Evolutionary conservation across 495 filamentous ascomycete species (phyloP), one percentile per base, ranked within the genome.

Genomic region (Hyphodiscus hymeniophilus): DNA sequence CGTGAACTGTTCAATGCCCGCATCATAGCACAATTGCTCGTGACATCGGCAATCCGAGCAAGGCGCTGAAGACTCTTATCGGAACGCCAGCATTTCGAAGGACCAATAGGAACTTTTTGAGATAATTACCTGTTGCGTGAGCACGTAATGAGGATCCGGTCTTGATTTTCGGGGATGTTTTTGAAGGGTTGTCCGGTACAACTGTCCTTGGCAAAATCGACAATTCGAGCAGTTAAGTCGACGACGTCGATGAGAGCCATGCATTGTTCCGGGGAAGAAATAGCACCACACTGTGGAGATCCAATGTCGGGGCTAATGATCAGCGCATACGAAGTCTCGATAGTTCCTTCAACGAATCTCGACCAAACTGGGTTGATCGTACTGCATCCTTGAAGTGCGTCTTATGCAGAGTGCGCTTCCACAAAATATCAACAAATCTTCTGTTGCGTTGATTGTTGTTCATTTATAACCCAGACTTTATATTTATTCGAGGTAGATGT

Each of bases 101-200:
- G 50, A 3, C 73, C 73, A 0, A 74, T 76, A 1, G 74, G 74
- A 0, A 76, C 72, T 17, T 60, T 45, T 30, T 74, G 60, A 2
- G 61, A 63, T 48, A 80, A 81, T 52, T 81, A 71, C 76, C 77
- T 80, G 50, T 81, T 81, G 38, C 66, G 74, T 47, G 77, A 75
- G 77, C 77, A 81, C 4, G 66, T 71, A 31, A 81, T 66, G 24
- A 62, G 70, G 45, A 72, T 55, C 23, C 67, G 66, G 16, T 63
- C 64, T 20, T 65, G 56, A 18, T 54, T 61, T 3, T 48, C 43
- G 0, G 68, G 61, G 4, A 75, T 57, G 8, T 68, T 70, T 51
- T 73, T 71, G 55, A 74, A 80, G 55, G 69, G 72, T 42, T 73
- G 63, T 0, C 69, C 73, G 20, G 77, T 77, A 50, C 80, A 80